Conservation (phyloP, 257 asterid species). For the Rehmannia glutinosa region DNA sequence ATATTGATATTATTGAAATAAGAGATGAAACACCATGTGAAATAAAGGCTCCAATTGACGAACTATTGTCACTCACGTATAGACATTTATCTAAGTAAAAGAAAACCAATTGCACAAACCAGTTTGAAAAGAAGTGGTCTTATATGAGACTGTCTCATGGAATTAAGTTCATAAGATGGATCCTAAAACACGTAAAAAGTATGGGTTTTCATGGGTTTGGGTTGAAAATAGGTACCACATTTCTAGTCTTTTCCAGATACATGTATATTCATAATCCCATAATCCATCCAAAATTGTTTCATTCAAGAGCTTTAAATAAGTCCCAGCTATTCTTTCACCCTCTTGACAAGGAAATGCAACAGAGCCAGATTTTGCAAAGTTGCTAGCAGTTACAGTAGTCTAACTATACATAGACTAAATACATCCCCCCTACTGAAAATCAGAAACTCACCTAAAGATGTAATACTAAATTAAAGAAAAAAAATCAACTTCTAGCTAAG, state of each 20-base stretch:
- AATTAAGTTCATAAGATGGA: too few relatives aligned
- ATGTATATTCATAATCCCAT: not conserved
- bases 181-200: too few relatives aligned
- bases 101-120: too few relatives aligned
- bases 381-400: not conserved
- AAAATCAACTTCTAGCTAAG: constrained; percentile 16
- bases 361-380: not conserved
- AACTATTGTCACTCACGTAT: too few relatives aligned
- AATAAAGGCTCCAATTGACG: too few relatives aligned
- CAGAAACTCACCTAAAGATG: not conserved
- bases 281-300: not conserved
- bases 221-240: too few relatives aligned
- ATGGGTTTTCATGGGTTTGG: too few relatives aligned
- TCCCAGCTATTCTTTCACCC: not conserved
- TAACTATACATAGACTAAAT: not conserved
- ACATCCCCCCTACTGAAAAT: not conserved
- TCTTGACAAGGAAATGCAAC: not conserved
- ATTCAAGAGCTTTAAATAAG: not conserved
- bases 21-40: too few relatives aligned
- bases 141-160: too few relatives aligned
- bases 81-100: too few relatives aligned
- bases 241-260: not conserved
- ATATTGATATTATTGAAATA: too few relatives aligned
- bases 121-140: too few relatives aligned
- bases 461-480: not conserved